Base-by-base conservation (phyloP, 2,329 filamentous ascomycete genomes). In the Colletotrichum agaves region DNA sequence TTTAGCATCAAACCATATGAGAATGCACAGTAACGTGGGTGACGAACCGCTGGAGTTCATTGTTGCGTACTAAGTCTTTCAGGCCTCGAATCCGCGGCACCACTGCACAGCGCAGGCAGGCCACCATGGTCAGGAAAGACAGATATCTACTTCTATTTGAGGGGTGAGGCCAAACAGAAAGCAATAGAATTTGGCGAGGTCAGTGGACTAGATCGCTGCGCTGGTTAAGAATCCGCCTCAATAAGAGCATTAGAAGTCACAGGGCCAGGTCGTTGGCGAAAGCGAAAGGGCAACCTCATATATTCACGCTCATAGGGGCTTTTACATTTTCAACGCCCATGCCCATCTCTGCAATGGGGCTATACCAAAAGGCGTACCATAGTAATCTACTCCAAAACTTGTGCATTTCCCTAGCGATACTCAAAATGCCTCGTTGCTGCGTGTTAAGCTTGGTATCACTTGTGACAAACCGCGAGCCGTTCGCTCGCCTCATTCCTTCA, bases 11-110 rank as follows among this genome's bases (percentile, higher is more conserved):
- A 12, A 21, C 27, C 23, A n/a, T 43, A 13, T 31, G 21, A 65
- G 61, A 55, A 65, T 65, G 61, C 55, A 46, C 39, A 64, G 33
- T n/a, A 65, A 68, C 52, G 65, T 68, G 65, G 61, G 65, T 68
- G 61, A 68, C 61, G 37, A 68, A 55, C 46, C 46, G 49, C 33
- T 35, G 53, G 19, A 68, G 61, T 53, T 64, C 41, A 13, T 27
- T 49, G 50, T 65, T 31, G 37, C 53, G 49, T 68, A 68, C 65
- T 68, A 65, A 68, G 65, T 60, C 61, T 65, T 55, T 49, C 49
- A 65, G 65, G 65, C 61, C 53, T 43, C 44, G 27, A 47, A 6
- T 33, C 11, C 47, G 13, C 47, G 13, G 31, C 47, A 47, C 21
- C 44, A 37, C n/a, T 44, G 19, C n/a, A 53, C 11, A 21, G 52